Base-by-base conservation (phyloP, 139 green algal species). In the Pseudopediastrum boryanum region DNA sequence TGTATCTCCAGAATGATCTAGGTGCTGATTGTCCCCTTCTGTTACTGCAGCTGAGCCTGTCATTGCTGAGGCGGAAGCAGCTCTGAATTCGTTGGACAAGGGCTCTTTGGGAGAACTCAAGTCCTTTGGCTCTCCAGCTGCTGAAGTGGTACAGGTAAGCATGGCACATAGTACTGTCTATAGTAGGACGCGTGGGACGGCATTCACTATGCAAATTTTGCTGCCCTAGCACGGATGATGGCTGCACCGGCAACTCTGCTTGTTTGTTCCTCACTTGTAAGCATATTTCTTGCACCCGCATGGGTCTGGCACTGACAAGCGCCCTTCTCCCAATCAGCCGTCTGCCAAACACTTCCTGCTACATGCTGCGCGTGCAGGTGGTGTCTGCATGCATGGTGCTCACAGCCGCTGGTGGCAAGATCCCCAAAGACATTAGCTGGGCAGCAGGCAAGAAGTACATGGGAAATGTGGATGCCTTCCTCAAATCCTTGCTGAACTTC, bases 41-140 rank as follows among this genome's bases (percentile, higher is more conserved):
- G 56, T 19, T 41, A 16, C 61, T 65, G 89, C 86, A 27, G 95
- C 95, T 2, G 93, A 97, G 87, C 95, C 95, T 13, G 81, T 98
- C 74, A 96, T 98, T 74, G 79, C 73, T 33, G 86, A 94, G 77
- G 95, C 95, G 3, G 89, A 96, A 77, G 93, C 92, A 0, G 95
- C 95, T 2, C 84, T 98, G 23, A 94, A 97, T 86, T 94, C 89
- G 1, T 85, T 98, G 23, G 92, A 97, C 86, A 98, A 98, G 84
- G 85, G 65, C 23, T 91, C 85, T 16, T 79, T 98, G 4, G 92
- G 91, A 46, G 94, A 98, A 84, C 86, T 98, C 69, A 98, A 98
- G 84, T 94, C 90, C 0, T 97, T 98, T 76, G 92, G 91, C n/a
- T 92, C 76, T 25, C 94, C 94, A 21, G 89, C 93, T 10, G 84